Base-by-base conservation (phyloP, 2,329 filamentous ascomycete genomes). In the Lasiodiplodia sp. region DNA sequence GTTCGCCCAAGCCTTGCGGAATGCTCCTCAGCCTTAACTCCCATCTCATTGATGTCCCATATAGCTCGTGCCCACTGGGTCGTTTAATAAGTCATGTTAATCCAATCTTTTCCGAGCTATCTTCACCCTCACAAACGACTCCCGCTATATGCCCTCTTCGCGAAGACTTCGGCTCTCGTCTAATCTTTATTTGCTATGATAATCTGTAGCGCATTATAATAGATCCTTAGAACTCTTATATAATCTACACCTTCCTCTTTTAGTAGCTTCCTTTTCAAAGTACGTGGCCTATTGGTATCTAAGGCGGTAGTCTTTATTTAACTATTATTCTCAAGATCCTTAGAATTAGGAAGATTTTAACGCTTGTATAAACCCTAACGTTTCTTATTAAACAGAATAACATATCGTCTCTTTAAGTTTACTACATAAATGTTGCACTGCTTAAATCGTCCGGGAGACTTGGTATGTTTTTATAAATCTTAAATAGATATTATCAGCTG, bases 121-220 rank as follows among this genome's bases (percentile, higher is more conserved):
- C 74, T 40, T 57, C 56, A 8, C 75, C 74, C 1, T 21, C 25
- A 55, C 69, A 34, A 10, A 58, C 71, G 21, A 31, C 68, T 55
- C 62, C 73, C 34, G 23, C 49, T 10, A 53, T 31, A 56, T 72
- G 52, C 66, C 34, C 72, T 73, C 62, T 74, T 69, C 57, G 69
- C 69, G 62, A 80, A 79, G 49, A 78, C 67, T 8, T 70, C 70
- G 68, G 68, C 78, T 69, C 78, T 77, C 37, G 73, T 76, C 25
- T 77, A 66, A 69, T 80, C 77, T 11, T 75, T 70, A 74, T 78
- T 73, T 11, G 71, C 72, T 55, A 79, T 73, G 51, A 67, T 68
- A 51, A 78, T 71, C 51, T 76, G 70, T 37, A 72, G 62, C 47
- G 77, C 76, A 69, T 78, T 68, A 38, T 73, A 49, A 49, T 74